Conservation (phyloP, 371 early-diverging fungal genomes). For the Mortierella sp. region DNA sequence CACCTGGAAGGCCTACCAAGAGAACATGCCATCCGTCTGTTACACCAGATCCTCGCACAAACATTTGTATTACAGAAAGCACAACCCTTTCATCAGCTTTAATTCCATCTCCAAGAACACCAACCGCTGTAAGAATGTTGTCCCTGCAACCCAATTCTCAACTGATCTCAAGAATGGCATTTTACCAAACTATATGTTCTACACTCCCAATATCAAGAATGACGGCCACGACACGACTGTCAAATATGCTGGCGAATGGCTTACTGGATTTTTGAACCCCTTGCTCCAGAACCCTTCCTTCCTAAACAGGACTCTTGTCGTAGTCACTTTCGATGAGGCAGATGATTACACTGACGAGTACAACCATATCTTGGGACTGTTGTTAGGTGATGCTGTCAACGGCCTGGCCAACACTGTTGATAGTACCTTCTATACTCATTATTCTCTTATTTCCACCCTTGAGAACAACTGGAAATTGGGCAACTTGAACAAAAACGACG, state of each 20-base stretch:
- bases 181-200: constrained; percentile 73
- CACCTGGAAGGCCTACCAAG: constrained; percentile 78
- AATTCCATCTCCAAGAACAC: constrained; percentile 58
- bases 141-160: constrained; percentile 60
- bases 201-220: constrained; percentile 66
- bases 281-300: constrained; percentile 65
- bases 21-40: constrained; percentile 64
- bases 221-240: constrained; percentile 71
- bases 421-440: constrained; percentile 68
- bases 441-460: constrained; percentile 69
- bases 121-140: constrained; percentile 66
- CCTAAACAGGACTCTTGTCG: constrained; percentile 64
- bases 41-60: constrained; percentile 35
- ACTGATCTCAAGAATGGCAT: constrained; percentile 65
- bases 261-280: constrained; percentile 65
- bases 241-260: constrained; percentile 65
- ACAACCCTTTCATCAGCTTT: constrained; percentile 74
- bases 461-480: constrained; percentile 75
- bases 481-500: constrained; percentile 64
- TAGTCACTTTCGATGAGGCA: constrained; percentile 69
- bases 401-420: constrained; percentile 61
- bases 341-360: constrained; percentile 32
- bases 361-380: constrained; percentile 62
- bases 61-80: constrained; percentile 63
- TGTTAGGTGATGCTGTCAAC: constrained; percentile 68